Evolutionary conservation across 345 rosid genomes (phyloP).

Genomic region (Euphorbia lathyris): DNA sequence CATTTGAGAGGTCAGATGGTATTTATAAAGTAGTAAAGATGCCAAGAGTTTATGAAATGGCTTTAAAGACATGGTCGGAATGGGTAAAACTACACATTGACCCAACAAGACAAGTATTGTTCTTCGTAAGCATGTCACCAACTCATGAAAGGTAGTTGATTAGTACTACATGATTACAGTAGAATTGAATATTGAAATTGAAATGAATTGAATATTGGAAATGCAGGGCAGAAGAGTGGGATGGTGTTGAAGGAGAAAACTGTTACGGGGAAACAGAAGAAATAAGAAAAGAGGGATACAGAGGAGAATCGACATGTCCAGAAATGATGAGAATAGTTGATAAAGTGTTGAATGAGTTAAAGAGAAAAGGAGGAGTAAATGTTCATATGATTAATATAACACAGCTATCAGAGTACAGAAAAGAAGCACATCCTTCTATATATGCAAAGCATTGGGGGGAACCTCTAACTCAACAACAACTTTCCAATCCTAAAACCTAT

Average conservation of each 20-base stretch:
- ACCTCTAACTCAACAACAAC: slow-evolving; percentile 43
- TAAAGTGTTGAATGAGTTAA: slow-evolving; percentile 35
- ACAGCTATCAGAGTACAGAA: slow-evolving; percentile 70
- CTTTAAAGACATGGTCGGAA: slow-evolving; percentile 28
- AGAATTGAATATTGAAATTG: too few relatives aligned
- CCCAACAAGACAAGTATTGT: slow-evolving; percentile 19
- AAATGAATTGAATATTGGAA: too few relatives aligned
- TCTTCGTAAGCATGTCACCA: slow-evolving; percentile 30
- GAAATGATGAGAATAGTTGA: slow-evolving; percentile 54
- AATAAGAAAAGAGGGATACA: slow-evolving; percentile 45
- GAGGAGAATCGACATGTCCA: slow-evolving; percentile 47
- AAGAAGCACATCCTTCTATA: slow-evolving; percentile 74
- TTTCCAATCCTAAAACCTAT: slow-evolving; percentile 50
- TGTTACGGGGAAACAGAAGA: slow-evolving; percentile 61
- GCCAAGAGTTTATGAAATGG: slow-evolving; percentile 36
- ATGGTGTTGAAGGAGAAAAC: slow-evolving; percentile 41
- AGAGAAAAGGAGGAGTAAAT: slow-evolving; percentile 44
- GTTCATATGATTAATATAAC: slow-evolving; percentile 71
- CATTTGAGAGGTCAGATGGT: slow-evolving; percentile 22
- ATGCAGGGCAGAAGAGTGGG: slow-evolving; percentile 81
- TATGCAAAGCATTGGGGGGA: slow-evolving; percentile 85
- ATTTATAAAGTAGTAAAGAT: slow-evolving; percentile 23
- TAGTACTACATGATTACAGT: too few relatives aligned
- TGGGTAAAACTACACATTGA: slow-evolving; percentile 30
- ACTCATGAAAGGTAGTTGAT: slow-evolving; percentile 24